These are phyloP conservation scores for Pseudonitzschia pungens DNA, from an alignment of 108 stramenopile genomes.

Conservation along the genomic window DNA sequence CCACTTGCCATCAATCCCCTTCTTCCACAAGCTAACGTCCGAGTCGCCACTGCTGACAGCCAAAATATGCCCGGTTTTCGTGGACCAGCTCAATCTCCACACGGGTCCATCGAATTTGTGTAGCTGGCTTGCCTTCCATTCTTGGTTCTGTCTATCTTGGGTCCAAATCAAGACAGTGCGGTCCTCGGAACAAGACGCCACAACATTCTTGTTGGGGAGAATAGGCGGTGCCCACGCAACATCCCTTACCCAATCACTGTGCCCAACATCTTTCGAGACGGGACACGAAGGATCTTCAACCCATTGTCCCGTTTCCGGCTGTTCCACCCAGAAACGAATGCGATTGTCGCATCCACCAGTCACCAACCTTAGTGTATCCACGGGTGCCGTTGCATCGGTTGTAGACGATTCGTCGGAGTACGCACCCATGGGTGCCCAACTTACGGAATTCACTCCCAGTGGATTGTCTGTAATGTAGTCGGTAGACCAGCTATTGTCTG, in stretches of 20 bases:
- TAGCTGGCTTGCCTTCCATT: conserved; percentile 84
- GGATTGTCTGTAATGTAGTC: conserved; percentile 76
- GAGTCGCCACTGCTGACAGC: conserved; percentile 96
- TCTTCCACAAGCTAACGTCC: conserved; percentile 95
- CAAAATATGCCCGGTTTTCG: conserved; percentile 92
- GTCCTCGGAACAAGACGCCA: conserved; percentile 97
- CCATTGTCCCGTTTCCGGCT: conserved; percentile 49
- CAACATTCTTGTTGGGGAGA: conserved; percentile 82
- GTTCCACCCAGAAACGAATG: conserved; percentile 89
- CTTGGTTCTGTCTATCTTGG: conserved; percentile 41
- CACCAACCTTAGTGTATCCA: conserved; percentile 66
- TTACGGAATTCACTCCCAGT: conserved; percentile 87
- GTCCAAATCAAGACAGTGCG: conserved; percentile 94
- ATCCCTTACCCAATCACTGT: conserved; percentile 97
- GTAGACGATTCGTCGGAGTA: conserved; percentile 19
- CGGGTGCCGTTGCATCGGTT: conserved; percentile 17
- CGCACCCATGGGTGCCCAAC: conserved; percentile 84
- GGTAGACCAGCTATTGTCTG: conserved; percentile 71
- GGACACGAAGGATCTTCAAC: conserved; percentile 49
- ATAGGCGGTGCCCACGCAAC: conserved; percentile 95
- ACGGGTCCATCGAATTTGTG: conserved; percentile 90
- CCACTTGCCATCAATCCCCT: conserved; percentile 75
- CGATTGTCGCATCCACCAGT: conserved; percentile 96
- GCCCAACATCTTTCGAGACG: conserved; percentile 38
- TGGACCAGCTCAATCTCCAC: conserved; percentile 98